Percentiles rank a stretch among this genome's conserved stretches.
These are phyloP conservation scores for Aphanocladium album DNA, from an alignment of 2,329 filamentous ascomycete genomes.

Conservation along the genomic window DNA sequence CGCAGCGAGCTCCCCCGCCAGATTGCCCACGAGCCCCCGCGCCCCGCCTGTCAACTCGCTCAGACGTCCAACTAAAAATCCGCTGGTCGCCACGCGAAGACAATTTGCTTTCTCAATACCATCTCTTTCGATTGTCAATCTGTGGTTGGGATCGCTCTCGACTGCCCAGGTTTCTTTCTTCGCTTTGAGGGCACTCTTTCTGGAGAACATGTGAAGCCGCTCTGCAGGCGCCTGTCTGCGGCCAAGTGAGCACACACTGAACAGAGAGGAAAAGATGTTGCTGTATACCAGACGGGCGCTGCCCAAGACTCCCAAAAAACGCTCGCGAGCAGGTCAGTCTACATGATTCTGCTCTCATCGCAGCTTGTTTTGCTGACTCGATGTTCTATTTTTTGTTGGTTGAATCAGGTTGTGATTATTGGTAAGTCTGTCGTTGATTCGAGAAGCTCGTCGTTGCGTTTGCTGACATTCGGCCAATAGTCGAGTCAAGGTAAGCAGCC, in stretches of 20 bases:
- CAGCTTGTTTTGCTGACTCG: neutral
- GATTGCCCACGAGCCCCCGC: no score
- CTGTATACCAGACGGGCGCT: constrained; percentile 46
- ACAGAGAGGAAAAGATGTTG: constrained; percentile 34
- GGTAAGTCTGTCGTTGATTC: constrained; percentile 39
- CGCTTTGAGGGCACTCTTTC: neutral
- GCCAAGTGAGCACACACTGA: neutral
- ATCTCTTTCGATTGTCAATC: no score
- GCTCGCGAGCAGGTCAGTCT: constrained; percentile 48
- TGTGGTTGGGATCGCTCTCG: neutral
- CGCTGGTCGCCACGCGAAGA: neutral
- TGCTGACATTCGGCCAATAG: constrained; percentile 27
- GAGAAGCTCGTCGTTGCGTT: neutral
- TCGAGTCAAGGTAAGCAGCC: constrained; percentile 48
- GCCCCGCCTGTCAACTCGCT: neutral
- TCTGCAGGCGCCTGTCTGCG: constrained; percentile 8
- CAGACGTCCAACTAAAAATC: neutral
- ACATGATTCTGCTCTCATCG: neutral
- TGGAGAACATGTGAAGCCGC: neutral
- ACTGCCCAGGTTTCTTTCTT: neutral
- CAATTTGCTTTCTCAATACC: neutral
- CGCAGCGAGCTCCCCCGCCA: neutral
- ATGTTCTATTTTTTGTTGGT: neutral
- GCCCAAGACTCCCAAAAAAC: constrained; percentile 49
- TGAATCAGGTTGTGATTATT: constrained; percentile 45